A percentile compares a stretch with the other conserved stretches of the same genome.
Conservation (phyloP, 768 basidiomycete species). For the Rhizopogon roseolus region DNA sequence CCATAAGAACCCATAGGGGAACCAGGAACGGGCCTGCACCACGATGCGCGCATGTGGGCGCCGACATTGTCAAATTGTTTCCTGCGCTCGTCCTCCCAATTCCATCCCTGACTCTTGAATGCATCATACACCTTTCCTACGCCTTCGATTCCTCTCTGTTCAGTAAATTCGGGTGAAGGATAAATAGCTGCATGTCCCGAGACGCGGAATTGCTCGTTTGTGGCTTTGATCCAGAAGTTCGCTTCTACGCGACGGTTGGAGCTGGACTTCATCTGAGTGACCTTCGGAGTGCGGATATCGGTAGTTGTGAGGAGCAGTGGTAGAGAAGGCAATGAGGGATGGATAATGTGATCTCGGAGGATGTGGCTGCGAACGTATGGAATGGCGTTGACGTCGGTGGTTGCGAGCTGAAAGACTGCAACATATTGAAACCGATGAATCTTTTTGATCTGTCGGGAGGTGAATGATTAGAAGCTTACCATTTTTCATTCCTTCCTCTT, state of each 20-base stretch:
- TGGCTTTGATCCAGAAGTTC: slow-evolving; percentile 69
- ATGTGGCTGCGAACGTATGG: slow-evolving; percentile 66
- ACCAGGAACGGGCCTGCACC: slow-evolving; percentile 69
- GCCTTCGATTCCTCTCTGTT: slow-evolving; percentile 11
- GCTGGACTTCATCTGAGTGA: slow-evolving; percentile 46
- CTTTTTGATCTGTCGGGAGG: neutral
- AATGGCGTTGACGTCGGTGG: slow-evolving; percentile 18
- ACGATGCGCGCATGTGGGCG: slow-evolving; percentile 62
- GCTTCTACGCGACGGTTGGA: slow-evolving; percentile 44
- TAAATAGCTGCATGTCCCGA: slow-evolving; percentile 52
- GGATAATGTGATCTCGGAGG: slow-evolving; percentile 53
- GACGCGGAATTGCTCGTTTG: slow-evolving; percentile 72
- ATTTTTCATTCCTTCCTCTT: slow-evolving; percentile 32
- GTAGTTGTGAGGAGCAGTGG: slow-evolving; percentile 67
- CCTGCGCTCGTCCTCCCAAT: slow-evolving; percentile 63
- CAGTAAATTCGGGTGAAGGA: slow-evolving; percentile 6
- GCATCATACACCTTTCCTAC: slow-evolving; percentile 24
- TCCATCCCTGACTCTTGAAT: slow-evolving; percentile 30
- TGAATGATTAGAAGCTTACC: neutral
- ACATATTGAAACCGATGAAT: neutral
- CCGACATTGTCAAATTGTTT: slow-evolving; percentile 57
- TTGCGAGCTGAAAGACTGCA: slow-evolving; percentile 53
- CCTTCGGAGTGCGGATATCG: slow-evolving; percentile 70
- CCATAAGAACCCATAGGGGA: slow-evolving; percentile 45
- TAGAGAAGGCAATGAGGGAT: slow-evolving; percentile 35